Evolutionary conservation across 2,329 filamentous ascomycete species (phyloP).

Genomic region (Ceratocystis eucalypticola): DNA sequence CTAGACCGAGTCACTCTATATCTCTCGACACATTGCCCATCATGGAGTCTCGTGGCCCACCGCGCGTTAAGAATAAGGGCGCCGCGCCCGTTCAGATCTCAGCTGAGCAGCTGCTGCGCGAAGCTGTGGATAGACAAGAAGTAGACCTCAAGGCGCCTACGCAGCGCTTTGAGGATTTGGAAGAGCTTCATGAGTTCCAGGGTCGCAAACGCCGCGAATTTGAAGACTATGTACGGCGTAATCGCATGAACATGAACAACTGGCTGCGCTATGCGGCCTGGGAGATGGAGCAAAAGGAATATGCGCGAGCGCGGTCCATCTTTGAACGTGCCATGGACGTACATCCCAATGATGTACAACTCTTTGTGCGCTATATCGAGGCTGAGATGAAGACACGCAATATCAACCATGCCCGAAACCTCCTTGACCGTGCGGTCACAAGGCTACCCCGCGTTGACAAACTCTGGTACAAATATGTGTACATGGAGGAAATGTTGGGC

Average conservation of each 20-base stretch:
- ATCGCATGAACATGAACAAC: constrained; percentile 92
- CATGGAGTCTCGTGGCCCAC: constrained; percentile 89
- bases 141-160: constrained; percentile 76
- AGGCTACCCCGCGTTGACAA: constrained; percentile 86
- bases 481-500: constrained; percentile 95
- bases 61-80: constrained; percentile 97
- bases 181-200: constrained; percentile 96
- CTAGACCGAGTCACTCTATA: background rate
- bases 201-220: constrained; percentile 92
- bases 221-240: constrained; percentile 93
- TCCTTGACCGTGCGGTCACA: constrained; percentile 88
- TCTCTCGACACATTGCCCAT: constrained; percentile 23
- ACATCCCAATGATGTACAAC: constrained; percentile 67
- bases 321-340: constrained; percentile 93
- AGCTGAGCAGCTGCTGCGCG: constrained; percentile 89
- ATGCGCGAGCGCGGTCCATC: constrained; percentile 74
- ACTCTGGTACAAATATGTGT: constrained; percentile 98
- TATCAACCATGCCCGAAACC: constrained; percentile 91
- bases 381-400: constrained; percentile 86
- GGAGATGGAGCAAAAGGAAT: constrained; percentile 98
- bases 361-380: constrained; percentile 92
- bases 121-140: constrained; percentile 95
- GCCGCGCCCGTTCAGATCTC: constrained; percentile 83
- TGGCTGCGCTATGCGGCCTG: constrained; percentile 97
- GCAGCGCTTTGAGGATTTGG: constrained; percentile 87